Evolutionary conservation across 1,139 yeast genomes (phyloP).

Genomic region (Diutina catenulata): DNA sequence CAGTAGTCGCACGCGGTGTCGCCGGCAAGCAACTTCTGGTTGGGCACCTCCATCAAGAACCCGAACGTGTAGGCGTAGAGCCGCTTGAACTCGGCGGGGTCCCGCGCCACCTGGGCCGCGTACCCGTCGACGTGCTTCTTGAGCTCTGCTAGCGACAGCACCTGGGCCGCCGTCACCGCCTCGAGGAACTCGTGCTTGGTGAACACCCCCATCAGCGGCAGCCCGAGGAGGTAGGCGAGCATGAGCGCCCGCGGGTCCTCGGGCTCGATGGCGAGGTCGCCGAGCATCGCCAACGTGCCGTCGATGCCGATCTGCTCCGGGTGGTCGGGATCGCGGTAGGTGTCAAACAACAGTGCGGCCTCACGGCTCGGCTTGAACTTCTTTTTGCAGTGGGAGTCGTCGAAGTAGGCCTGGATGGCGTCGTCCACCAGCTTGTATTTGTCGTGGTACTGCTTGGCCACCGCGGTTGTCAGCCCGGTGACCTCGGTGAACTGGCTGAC

Average conservation of each 20-base stretch:
- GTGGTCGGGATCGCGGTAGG: slow-evolving; percentile 19
- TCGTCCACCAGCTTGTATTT: slow-evolving; percentile 17
- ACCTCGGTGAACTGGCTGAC: slow-evolving; percentile 19
- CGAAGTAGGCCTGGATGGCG: slow-evolving; percentile 21
- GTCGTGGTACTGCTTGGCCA: slow-evolving; percentile 19
- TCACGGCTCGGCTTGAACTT: too few species aligned
- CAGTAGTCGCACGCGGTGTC: slow-evolving; percentile 72
- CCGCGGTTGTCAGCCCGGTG: slow-evolving; percentile 17
- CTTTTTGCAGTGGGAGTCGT: too few species aligned
- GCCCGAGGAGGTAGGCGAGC: slow-evolving; percentile 53
- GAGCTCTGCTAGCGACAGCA: slow-evolving; percentile 39
- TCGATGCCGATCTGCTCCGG: slow-evolving; percentile 44
- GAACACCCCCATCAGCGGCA: slow-evolving; percentile 59
- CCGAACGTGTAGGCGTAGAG: slow-evolving; percentile 65
- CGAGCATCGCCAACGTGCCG: slow-evolving; percentile 60
- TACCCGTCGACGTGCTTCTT: slow-evolving; percentile 24
- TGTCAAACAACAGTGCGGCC: slow-evolving; percentile 15
- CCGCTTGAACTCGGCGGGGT: slow-evolving; percentile 27
- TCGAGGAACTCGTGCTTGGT: slow-evolving; percentile 32
- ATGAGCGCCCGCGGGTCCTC: slow-evolving; percentile 66
- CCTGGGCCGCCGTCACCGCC: slow-evolving; percentile 40
- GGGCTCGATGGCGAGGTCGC: slow-evolving; percentile 55
- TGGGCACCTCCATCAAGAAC: slow-evolving; percentile 47
- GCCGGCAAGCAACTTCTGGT: slow-evolving; percentile 39
- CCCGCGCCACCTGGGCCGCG: slow-evolving; percentile 14